Conservation (phyloP, 768 basidiomycete genomes). For the Boletus tylopilopsis region DNA sequence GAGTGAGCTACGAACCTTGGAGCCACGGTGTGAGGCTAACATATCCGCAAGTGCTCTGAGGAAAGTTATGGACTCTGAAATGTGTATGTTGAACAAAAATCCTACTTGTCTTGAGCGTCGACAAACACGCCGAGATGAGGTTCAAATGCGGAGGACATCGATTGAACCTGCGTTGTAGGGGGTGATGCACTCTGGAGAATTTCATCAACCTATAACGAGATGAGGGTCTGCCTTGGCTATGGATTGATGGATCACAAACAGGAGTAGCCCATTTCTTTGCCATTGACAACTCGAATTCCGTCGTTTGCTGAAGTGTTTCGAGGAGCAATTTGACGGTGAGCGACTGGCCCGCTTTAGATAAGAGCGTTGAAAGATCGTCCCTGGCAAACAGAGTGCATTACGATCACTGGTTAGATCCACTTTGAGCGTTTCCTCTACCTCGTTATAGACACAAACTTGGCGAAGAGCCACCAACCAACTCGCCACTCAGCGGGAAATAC, state of each 20-base stretch:
- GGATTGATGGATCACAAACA: slow-evolving; percentile 37
- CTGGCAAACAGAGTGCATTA: slow-evolving; percentile 35
- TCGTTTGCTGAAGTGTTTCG: slow-evolving; percentile 80
- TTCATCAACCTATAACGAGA: slow-evolving; percentile 49
- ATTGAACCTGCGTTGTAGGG: slow-evolving; percentile 49
- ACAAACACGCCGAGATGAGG: slow-evolving; percentile 91
- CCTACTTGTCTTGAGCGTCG: slow-evolving; percentile 95
- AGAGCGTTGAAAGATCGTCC: slow-evolving; percentile 76
- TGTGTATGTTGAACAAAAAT: neutral
- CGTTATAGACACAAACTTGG: slow-evolving; percentile 89
- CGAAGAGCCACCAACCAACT: slow-evolving; percentile 75
- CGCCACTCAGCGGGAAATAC: slow-evolving; percentile 87
- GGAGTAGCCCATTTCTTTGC: slow-evolving; percentile 77
- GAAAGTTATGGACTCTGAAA: neutral
- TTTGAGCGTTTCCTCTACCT: slow-evolving; percentile 43
- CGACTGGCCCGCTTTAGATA: slow-evolving; percentile 73
- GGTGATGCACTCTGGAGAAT: slow-evolving; percentile 55
- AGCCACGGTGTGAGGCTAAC: slow-evolving; percentile 73
- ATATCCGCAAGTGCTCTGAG: slow-evolving; percentile 83
- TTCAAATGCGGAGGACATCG: slow-evolving; percentile 89
- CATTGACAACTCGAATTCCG: slow-evolving; percentile 85
- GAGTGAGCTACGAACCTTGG: slow-evolving; percentile 62
- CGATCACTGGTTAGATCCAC: neutral
- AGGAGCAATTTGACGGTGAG: slow-evolving; percentile 77
- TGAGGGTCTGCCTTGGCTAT: neutral